These are phyloP conservation scores for Haplosporangium gracile DNA, from an alignment of 192 early-diverging fungal species.

Conservation along the genomic window DNA sequence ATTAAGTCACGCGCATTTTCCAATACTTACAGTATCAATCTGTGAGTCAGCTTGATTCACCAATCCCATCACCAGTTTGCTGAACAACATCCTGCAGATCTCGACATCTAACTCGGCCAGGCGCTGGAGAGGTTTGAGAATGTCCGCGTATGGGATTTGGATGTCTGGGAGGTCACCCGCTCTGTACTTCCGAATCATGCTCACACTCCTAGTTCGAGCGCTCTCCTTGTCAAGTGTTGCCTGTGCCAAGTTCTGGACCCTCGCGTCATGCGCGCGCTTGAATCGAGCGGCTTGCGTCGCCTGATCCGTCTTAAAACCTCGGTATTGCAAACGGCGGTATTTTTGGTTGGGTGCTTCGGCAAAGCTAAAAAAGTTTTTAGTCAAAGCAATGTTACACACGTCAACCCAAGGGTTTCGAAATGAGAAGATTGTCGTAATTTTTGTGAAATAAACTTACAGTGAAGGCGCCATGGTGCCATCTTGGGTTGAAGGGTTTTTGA, in stretches of 20 bases:
- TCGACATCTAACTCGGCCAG: constrained; percentile 72
- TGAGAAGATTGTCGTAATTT: background rate
- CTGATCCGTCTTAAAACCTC: background rate
- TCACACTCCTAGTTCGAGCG: constrained; percentile 65
- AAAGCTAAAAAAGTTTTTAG: background rate
- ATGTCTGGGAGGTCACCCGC: constrained; percentile 86
- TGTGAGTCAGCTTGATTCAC: constrained; percentile 39
- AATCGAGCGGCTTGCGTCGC: constrained; percentile 16
- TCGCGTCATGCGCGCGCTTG: constrained; percentile 28
- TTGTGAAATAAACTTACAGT: constrained; percentile 1
- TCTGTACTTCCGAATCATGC: constrained; percentile 73
- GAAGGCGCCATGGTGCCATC: constrained; percentile 15
- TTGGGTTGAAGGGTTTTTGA: constrained; percentile 15
- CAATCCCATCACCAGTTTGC: constrained; percentile 55
- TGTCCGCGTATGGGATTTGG: constrained; percentile 73
- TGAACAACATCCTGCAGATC: constrained; percentile 65
- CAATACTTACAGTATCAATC: constrained; percentile 39
- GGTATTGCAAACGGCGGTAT: constrained; percentile 38
- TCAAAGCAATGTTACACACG: background rate
- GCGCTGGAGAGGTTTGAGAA: constrained; percentile 74
- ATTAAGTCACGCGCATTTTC: background rate
- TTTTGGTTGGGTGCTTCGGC: constrained; percentile 11
- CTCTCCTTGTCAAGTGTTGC: constrained; percentile 55
- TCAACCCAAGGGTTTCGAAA: background rate
- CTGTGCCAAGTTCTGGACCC: constrained; percentile 5